These are phyloP conservation scores for Trichoderma gamsii DNA, from an alignment of 495 filamentous ascomycete species.

Conservation along the genomic window DNA sequence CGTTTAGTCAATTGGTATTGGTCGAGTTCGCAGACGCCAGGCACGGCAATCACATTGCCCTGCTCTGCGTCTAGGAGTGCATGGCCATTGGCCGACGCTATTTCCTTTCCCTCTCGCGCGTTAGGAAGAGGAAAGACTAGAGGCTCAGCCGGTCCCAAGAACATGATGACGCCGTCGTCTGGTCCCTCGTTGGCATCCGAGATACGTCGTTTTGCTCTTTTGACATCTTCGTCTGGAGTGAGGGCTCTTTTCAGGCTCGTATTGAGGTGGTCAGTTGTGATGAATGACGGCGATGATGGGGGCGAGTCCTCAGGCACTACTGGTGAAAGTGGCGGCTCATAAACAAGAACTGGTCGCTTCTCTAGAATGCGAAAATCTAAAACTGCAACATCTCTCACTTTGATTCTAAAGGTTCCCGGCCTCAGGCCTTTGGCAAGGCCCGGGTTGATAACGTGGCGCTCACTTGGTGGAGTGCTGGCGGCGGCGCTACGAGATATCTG, in stretches of 20 bases:
- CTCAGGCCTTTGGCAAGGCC: constrained; percentile 33
- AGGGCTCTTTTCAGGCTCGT: constrained; percentile 40
- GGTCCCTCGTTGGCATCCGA: constrained; percentile 25
- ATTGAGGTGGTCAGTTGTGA: constrained; percentile 26
- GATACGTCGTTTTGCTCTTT: constrained; percentile 26
- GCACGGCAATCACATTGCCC: constrained; percentile 36
- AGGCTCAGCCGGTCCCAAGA: constrained; percentile 37
- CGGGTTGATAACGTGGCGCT: constrained; percentile 36
- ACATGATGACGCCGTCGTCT: constrained; percentile 42
- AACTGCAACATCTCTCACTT: constrained; percentile 34
- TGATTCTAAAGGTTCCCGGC: constrained; percentile 45
- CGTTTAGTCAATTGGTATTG: constrained; percentile 41
- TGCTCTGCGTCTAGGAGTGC: constrained; percentile 38
- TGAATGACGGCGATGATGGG: constrained; percentile 19
- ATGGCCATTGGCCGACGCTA: constrained; percentile 38
- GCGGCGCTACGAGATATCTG: constrained; percentile 28
- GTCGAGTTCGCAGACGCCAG: constrained; percentile 37
- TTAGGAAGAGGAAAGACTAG: constrained; percentile 38
- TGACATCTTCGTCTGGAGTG: constrained; percentile 31
- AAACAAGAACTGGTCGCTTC: constrained; percentile 33
- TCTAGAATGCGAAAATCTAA: constrained; percentile 47
- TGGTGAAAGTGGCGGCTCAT: constrained; percentile 22
- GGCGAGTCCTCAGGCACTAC: constrained; percentile 24
- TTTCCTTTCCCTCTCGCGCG: constrained; percentile 35
- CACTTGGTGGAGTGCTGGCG: constrained; percentile 25